These are phyloP conservation scores for Neurospora sp. DNA, from an alignment of 495 filamentous ascomycete species.

Conservation along the genomic window DNA sequence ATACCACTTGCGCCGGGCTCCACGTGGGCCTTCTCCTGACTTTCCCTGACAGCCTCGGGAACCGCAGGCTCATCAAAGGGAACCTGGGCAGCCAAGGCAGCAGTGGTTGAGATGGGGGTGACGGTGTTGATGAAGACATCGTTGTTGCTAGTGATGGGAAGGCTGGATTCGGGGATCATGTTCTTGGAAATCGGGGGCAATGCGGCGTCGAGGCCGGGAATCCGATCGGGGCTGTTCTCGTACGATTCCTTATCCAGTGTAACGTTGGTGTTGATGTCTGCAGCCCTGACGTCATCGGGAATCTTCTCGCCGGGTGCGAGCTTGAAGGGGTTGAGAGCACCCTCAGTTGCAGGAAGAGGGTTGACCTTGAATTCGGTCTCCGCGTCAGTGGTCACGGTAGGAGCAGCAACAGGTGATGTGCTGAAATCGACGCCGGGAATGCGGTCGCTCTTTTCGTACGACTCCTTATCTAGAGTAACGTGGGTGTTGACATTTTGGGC, in stretches of 20 bases:
- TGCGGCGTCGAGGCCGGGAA: constrained; percentile 43
- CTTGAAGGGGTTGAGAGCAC: constrained; percentile 69
- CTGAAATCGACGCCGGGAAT: constrained; percentile 29
- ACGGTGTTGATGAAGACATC: constrained; percentile 58
- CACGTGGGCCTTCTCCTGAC: constrained; percentile 48
- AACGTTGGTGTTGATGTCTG: constrained; percentile 49
- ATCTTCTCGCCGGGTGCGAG: constrained; percentile 73
- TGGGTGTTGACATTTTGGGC: constrained; percentile 41
- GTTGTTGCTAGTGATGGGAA: constrained; percentile 50
- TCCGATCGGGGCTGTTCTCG: constrained; percentile 53
- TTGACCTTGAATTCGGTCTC: constrained; percentile 48
- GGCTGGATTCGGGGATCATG: constrained; percentile 78
- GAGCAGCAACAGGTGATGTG: neutral
- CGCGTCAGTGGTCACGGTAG: neutral
- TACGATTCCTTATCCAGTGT: constrained; percentile 78
- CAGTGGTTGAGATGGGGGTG: constrained; percentile 60
- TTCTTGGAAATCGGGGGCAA: constrained; percentile 53
- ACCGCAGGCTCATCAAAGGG: constrained; percentile 61
- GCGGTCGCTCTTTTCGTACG: constrained; percentile 61
- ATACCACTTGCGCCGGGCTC: constrained; percentile 52
- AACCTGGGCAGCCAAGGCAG: constrained; percentile 45
- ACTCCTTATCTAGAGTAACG: constrained; percentile 64
- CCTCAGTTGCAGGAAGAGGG: constrained; percentile 67
- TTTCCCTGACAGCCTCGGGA: constrained; percentile 57
- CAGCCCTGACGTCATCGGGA: constrained; percentile 46